Percentiles rank a stretch among this genome's conserved stretches.
These are phyloP conservation scores for Tulasnella sp. DNA, from an alignment of 768 basidiomycete species.

Conservation along the genomic window DNA sequence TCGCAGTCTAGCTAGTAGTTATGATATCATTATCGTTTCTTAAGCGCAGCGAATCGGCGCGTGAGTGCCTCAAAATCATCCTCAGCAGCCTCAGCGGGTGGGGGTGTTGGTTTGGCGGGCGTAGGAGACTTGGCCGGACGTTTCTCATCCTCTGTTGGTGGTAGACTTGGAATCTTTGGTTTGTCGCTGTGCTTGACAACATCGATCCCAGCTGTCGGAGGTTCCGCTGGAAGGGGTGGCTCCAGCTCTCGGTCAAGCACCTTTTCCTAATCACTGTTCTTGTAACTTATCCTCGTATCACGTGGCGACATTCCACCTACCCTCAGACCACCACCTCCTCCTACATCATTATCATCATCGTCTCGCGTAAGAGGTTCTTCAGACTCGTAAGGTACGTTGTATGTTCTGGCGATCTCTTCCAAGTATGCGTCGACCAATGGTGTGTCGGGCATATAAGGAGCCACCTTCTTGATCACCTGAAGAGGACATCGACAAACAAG, in stretches of 20 bases:
- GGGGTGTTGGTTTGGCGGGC: constrained; percentile 22
- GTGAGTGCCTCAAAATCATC: constrained; percentile 74
- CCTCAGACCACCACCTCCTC: constrained; percentile 32
- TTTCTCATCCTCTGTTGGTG: constrained; percentile 48
- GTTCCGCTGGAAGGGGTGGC: constrained; percentile 20
- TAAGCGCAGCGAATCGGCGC: constrained; percentile 79
- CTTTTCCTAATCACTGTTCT: neutral
- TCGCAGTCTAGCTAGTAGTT: neutral
- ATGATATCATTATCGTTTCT: constrained; percentile 56
- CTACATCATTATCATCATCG: constrained; percentile 33
- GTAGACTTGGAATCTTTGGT: constrained; percentile 50
- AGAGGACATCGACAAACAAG: constrained; percentile 22
- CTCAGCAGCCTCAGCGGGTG: constrained; percentile 37
- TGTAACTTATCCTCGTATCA: neutral
- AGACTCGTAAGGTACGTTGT: constrained; percentile 65
- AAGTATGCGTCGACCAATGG: constrained; percentile 85
- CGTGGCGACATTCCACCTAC: neutral
- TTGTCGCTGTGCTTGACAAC: constrained; percentile 25
- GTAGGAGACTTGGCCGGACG: constrained; percentile 22
- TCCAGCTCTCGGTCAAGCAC: neutral
- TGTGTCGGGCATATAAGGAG: constrained; percentile 60
- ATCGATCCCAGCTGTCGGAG: constrained; percentile 10
- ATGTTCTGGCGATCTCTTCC: constrained; percentile 82
- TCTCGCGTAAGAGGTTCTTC: constrained; percentile 32
- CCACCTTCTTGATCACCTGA: constrained; percentile 73